Conservation (phyloP, 768 basidiomycete genomes). For the Lactarius tabidus region DNA sequence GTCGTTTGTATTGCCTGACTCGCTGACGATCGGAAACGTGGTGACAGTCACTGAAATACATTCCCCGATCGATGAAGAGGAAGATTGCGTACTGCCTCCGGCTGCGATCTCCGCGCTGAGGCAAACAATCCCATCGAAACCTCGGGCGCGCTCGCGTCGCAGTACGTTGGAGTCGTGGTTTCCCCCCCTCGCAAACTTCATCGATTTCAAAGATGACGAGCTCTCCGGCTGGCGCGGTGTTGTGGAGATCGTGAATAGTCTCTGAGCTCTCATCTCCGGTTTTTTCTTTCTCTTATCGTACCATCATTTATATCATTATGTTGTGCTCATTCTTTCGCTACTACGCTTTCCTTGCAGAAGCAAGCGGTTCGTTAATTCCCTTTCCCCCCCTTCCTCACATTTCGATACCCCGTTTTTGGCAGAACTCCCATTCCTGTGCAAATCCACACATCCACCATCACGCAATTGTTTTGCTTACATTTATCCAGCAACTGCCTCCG, state of each 20-base stretch:
- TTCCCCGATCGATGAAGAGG: slow-evolving; percentile 16
- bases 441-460: not conserved
- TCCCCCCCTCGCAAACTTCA: slow-evolving; percentile 59
- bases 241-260: slow-evolving; percentile 44
- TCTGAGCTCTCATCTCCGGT: not conserved
- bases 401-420: slow-evolving; percentile 4
- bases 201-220: slow-evolving; percentile 50
- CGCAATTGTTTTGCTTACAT: slow-evolving; percentile 10
- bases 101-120: not conserved
- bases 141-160: slow-evolving; percentile 33
- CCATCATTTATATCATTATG: slow-evolving; percentile 3
- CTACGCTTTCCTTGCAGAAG: not conserved
- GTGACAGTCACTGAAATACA: not conserved
- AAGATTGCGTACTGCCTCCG: slow-evolving; percentile 19
- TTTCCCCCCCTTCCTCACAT: not conserved
- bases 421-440: not conserved
- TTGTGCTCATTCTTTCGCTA: slow-evolving; percentile 5
- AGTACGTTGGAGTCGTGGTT: slow-evolving; percentile 50
- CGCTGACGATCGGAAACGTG: not conserved
- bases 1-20: slow-evolving; percentile 20
- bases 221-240: slow-evolving; percentile 59
- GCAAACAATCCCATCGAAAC: slow-evolving; percentile 20
- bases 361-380: not conserved
- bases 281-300: not conserved
- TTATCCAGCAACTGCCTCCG: not conserved